Evolutionary conservation across 768 basidiomycete species (phyloP).

Genomic region (Macrolepiota dolichaula): DNA sequence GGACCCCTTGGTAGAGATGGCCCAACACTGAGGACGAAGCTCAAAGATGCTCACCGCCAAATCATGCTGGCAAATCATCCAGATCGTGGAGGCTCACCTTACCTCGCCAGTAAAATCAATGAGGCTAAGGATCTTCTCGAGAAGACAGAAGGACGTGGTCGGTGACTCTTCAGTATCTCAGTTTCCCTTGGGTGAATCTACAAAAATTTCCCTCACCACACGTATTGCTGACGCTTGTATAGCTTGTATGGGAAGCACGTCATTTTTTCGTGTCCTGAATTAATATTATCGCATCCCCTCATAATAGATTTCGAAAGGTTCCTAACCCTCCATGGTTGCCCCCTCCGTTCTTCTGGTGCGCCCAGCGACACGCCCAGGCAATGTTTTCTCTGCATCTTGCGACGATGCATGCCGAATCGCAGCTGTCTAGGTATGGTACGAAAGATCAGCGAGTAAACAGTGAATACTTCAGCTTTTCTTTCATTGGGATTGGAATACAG

Average conservation of each 20-base stretch:
- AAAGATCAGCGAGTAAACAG: constrained; percentile 67
- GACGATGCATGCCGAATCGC: constrained; percentile 36
- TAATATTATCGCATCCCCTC: background rate
- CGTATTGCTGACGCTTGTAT: background rate
- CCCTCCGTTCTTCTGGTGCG: background rate
- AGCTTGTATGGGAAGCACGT: background rate
- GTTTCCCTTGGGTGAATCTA: background rate
- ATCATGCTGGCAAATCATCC: constrained; percentile 99
- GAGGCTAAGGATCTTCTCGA: constrained; percentile 95
- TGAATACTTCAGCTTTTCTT: background rate
- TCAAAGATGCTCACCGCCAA: constrained; percentile 94
- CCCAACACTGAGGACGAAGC: constrained; percentile 61
- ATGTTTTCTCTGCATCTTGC: constrained; percentile 1
- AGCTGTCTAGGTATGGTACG: constrained; percentile 74
- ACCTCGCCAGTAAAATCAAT: constrained; percentile 97
- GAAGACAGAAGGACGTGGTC: constrained; percentile 56
- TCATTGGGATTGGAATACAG: constrained; percentile 30
- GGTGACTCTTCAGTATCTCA: constrained; percentile 17
- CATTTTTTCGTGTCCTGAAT: constrained; percentile 9
- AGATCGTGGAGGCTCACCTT: constrained; percentile 95
- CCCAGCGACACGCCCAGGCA: background rate
- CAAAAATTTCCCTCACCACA: background rate
- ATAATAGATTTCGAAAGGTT: constrained; percentile 4
- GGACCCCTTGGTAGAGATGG: constrained; percentile 59
- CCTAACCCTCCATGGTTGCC: background rate